Percentiles rank a stretch among this genome's conserved stretches.
Conservation (phyloP, 2,329 filamentous ascomycete genomes). For the Coniella vitis region DNA sequence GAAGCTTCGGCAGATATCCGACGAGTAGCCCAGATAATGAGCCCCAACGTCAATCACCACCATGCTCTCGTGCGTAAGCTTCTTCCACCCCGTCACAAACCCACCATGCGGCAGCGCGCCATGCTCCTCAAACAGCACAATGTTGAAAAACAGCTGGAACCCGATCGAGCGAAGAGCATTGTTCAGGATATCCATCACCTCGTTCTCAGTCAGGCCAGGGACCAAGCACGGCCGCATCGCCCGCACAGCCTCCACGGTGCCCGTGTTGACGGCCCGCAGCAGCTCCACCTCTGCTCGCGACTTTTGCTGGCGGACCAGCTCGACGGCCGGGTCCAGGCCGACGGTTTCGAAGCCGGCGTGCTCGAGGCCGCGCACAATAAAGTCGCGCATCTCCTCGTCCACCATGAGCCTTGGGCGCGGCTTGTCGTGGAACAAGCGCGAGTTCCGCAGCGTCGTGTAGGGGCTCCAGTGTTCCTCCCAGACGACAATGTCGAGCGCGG, state of each 20-base stretch:
- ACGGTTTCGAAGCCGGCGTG: constrained; percentile 48
- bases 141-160: constrained; percentile 54
- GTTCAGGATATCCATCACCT: constrained; percentile 50
- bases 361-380: constrained; percentile 50
- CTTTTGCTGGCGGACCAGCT: constrained; percentile 54
- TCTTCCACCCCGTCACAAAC: constrained; percentile 43
- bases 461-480: constrained; percentile 63
- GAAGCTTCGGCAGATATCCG: constrained; percentile 58
- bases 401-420: constrained; percentile 45
- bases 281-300: constrained; percentile 48
- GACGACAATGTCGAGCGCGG: constrained; percentile 45
- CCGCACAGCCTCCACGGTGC: constrained; percentile 53
- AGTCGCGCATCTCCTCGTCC: constrained; percentile 59
- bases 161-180: constrained; percentile 46
- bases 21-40: constrained; percentile 56
- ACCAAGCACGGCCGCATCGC: constrained; percentile 51
- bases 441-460: constrained; percentile 46
- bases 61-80: constrained; percentile 47
- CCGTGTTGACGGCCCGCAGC: constrained; percentile 55
- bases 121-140: constrained; percentile 54
- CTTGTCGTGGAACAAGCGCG: constrained; percentile 29
- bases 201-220: constrained; percentile 48
- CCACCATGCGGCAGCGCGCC: constrained; percentile 48
- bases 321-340: constrained; percentile 46
- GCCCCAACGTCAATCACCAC: constrained; percentile 57